Conservation (phyloP, 306 rosid genomes). For the Dryas drummondii region DNA sequence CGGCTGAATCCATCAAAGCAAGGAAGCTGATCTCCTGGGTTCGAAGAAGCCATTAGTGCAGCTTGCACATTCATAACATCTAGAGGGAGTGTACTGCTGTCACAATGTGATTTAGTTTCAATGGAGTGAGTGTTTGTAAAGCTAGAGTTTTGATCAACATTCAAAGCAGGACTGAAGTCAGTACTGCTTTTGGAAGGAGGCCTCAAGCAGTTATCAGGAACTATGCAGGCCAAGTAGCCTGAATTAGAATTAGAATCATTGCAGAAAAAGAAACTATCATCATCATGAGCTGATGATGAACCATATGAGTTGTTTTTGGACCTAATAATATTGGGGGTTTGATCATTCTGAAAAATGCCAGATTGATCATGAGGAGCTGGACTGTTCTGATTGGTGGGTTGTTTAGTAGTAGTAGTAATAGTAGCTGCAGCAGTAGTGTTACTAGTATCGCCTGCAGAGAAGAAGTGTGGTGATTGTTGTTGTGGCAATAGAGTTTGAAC, state of each 20-base stretch:
- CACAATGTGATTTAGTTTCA: conserved; percentile 35
- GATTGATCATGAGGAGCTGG: conserved; percentile 25
- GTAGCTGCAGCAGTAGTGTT: background rate
- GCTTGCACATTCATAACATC: conserved; percentile 23
- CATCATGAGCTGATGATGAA: conserved; percentile 25
- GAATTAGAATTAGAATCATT: conserved; percentile 52
- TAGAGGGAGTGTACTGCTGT: conserved; percentile 29
- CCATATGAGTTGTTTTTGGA: conserved; percentile 25
- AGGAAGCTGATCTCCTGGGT: conserved; percentile 37
- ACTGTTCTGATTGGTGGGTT: conserved; percentile 37
- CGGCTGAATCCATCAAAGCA: conserved; percentile 47
- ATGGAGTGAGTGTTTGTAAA: conserved; percentile 23
- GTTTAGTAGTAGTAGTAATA: conserved; percentile 17
- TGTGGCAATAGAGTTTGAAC: conserved; percentile 50
- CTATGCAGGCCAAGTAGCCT: conserved; percentile 92
- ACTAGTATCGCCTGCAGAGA: background rate
- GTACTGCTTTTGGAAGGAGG: conserved; percentile 46
- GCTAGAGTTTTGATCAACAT: conserved; percentile 32
- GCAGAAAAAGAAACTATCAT: conserved; percentile 58
- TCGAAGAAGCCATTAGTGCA: conserved; percentile 18
- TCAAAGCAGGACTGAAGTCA: conserved; percentile 30
- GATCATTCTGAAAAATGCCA: conserved; percentile 12
- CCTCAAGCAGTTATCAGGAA: conserved; percentile 84
- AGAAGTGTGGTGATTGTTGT: conserved; percentile 18
- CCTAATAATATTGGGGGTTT: conserved; percentile 19